Base-by-base conservation (phyloP, 2,329 filamentous ascomycete genomes). In the Botryotinia narcissicola region DNA sequence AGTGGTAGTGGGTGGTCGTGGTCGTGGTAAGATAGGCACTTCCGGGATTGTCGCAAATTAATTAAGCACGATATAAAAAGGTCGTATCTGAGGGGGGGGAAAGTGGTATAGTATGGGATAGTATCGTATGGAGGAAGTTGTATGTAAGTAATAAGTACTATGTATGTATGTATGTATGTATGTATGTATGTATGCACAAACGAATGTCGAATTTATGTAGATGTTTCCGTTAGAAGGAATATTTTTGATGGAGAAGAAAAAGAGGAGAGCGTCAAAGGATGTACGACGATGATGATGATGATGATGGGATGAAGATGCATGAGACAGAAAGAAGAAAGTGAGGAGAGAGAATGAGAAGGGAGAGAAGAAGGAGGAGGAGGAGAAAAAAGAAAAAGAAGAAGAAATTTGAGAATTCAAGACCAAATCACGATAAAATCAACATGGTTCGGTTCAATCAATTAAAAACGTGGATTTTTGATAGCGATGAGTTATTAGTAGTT, bases 261-360 rank as follows among this genome's bases (percentile, higher is more conserved):
- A 32, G 32, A 70, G 35, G 22, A 60, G 51, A 40, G 54, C 29
- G 16, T 32, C 1, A 12, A 29, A 16, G 29, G n/a, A 64, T 46
- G 60, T 63, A 42, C 40, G 42, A 71, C 32, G n/a, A 64, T 22
- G 54, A 29, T 57, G 60, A 25, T 18, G 16, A 29, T 57, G 60
- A 32, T 18, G 16, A 32, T 32, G 32, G 32, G 32, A 32, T 32
- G 32, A 32, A 25, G 29, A 71, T 71, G 69, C 59, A 71, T 20
- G 35, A 64, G 59, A 64, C 32, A 64, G 69, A 37, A 71, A 71
- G 59, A 29, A 64, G 69, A 42, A 71, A 40, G 42, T 32, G 59
- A 71, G 42, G 69, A 63, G 57, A 51, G 35, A 37, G 37, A 42
- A 37, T 51, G 8, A 37, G 29, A 37, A 51, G 32, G 35, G 40